Conservation (phyloP, 371 early-diverging fungal genomes). For the Syncephalastrum sp. region DNA sequence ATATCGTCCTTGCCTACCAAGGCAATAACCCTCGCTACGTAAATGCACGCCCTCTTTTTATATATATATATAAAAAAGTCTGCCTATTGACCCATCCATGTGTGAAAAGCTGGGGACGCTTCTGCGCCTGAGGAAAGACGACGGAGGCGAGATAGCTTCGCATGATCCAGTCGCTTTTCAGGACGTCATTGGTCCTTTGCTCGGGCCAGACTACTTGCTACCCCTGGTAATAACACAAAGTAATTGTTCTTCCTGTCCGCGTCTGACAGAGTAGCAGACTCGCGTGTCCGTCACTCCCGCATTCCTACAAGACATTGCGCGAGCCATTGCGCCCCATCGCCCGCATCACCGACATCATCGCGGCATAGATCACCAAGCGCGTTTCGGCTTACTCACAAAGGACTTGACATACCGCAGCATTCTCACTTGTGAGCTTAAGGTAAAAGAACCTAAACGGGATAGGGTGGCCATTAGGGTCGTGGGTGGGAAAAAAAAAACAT, state of each 20-base stretch:
- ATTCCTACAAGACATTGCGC: slow-evolving; percentile 26
- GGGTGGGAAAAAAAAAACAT: slow-evolving; percentile 1
- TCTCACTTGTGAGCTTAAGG: slow-evolving; percentile 46
- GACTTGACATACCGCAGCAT: slow-evolving; percentile 31
- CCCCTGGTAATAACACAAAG: slow-evolving; percentile 25
- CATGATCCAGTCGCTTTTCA: slow-evolving; percentile 24
- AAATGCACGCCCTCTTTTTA: slow-evolving; percentile 1
- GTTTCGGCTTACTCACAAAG: slow-evolving; percentile 25
- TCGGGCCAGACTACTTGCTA: slow-evolving; percentile 37
- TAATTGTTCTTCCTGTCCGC: background rate
- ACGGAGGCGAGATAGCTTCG: slow-evolving; percentile 4
- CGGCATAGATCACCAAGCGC: slow-evolving; percentile 16
- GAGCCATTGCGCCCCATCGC: slow-evolving; percentile 18
- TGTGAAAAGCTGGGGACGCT: slow-evolving; percentile 24
- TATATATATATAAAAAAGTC: background rate
- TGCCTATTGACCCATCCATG: background rate
- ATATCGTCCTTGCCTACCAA: slow-evolving; percentile 36
- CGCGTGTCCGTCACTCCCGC: slow-evolving; percentile 17
- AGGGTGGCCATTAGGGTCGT: background rate
- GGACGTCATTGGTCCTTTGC: slow-evolving; percentile 29
- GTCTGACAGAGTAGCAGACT: slow-evolving; percentile 11
- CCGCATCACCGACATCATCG: slow-evolving; percentile 15
- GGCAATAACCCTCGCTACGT: slow-evolving; percentile 31
- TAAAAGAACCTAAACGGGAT: slow-evolving; percentile 9
- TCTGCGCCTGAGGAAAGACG: slow-evolving; percentile 34